phyloP scores from a whole-genome alignment of 2,329 filamentous ascomycete species.

The Colletotrichum cereale region DNA sequence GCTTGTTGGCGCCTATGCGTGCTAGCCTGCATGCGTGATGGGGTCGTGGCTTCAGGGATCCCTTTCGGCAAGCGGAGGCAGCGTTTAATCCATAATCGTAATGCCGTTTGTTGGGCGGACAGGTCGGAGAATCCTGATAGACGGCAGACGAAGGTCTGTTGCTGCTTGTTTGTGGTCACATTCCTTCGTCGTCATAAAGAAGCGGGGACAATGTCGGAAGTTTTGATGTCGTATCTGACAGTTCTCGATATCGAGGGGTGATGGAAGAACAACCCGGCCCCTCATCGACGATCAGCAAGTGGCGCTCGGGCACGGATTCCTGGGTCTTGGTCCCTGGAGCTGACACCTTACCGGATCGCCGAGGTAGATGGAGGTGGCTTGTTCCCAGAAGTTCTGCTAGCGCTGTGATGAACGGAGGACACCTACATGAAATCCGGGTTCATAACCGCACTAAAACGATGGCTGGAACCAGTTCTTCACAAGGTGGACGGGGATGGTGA shows the following conservation, averaged over 20 bases:
- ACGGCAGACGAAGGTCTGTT: not conserved
- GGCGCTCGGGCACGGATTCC: constrained; percentile 21
- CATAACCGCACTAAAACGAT: constrained; percentile 24
- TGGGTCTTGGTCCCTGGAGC: constrained; percentile 25
- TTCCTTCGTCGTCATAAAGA: not conserved
- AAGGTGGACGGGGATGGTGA: not conserved
- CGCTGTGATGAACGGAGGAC: constrained; percentile 37
- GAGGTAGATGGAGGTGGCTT: constrained; percentile 14
- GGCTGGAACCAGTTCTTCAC: constrained; percentile 27
- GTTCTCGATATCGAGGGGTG: not conserved
- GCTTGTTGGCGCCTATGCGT: constrained; percentile 41
- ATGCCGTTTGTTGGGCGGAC: constrained; percentile 1
- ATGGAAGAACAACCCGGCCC: not conserved
- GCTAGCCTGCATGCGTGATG: constrained; percentile 39
- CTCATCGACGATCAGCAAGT: constrained; percentile 31
- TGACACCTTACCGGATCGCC: constrained; percentile 21
- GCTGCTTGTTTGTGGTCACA: not conserved
- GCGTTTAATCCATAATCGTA: not conserved
- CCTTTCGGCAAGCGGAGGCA: constrained; percentile 5
- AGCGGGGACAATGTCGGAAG: not conserved
- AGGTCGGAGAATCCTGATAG: not conserved
- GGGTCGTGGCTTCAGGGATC: constrained; percentile 36
- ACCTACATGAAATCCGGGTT: constrained; percentile 25
- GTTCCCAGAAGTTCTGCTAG: constrained; percentile 32
- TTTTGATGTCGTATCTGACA: constrained; percentile 26